These are phyloP conservation scores for Colletotrichum sp. DNA, from an alignment of 2,329 filamentous ascomycete genomes.

Conservation along the genomic window DNA sequence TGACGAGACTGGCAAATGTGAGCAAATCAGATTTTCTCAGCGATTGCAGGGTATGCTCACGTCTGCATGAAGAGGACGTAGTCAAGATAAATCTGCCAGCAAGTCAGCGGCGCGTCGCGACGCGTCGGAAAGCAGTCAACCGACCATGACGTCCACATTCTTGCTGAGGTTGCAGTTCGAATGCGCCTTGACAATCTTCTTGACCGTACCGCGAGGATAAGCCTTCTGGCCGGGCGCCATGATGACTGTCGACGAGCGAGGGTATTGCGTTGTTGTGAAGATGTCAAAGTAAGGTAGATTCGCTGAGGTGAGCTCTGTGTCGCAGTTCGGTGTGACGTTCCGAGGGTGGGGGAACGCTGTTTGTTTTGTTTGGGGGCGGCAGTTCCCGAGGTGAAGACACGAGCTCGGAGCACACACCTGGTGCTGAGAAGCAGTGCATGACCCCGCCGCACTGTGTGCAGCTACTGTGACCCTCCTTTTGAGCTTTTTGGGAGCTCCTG, in stretches of 20 bases:
- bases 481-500: constrained; percentile 19
- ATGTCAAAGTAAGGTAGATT: neutral
- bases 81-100: constrained; percentile 76
- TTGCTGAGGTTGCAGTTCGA: constrained; percentile 81
- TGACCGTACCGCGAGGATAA: constrained; percentile 84
- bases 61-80: constrained; percentile 82
- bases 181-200: constrained; percentile 90
- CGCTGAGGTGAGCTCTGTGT: neutral
- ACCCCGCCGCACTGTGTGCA: neutral
- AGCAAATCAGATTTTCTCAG: neutral
- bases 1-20: constrained; percentile 57
- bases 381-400: constrained; percentile 15
- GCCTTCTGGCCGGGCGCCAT: constrained; percentile 74
- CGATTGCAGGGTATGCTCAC: constrained; percentile 36
- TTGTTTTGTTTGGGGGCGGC: constrained; percentile 11
- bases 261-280: neutral
- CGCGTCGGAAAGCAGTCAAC: constrained; percentile 28
- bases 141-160: constrained; percentile 83
- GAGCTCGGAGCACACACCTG: neutral
- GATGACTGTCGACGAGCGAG: neutral
- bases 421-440: neutral
- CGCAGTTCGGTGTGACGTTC: neutral
- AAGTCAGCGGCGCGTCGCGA: constrained; percentile 28
- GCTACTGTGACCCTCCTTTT: constrained; percentile 15
- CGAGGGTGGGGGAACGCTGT: neutral